A percentile compares a stretch with the other conserved stretches of the same genome.
Conservation (phyloP, 148 eudicot species). For the Rhododendron williamsianum region DNA sequence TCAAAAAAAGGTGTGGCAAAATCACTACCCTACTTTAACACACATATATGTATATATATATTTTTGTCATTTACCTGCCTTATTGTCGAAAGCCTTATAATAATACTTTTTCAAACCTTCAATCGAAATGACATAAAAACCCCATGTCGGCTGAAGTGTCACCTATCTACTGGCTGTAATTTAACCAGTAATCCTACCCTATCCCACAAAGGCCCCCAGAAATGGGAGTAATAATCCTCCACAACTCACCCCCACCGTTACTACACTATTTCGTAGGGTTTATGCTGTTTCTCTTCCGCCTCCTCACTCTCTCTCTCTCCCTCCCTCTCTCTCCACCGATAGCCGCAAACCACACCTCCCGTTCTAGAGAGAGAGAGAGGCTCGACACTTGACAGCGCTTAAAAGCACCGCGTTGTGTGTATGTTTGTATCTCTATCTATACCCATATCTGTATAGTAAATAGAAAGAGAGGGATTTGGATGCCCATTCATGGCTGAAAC, state of each 20-base stretch:
- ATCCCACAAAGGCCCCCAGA: not conserved
- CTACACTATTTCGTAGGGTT: not conserved
- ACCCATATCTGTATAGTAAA: not conserved
- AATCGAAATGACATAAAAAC: not conserved
- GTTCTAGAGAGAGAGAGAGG: not conserved
- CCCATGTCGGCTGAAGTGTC: not conserved
- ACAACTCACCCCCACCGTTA: not conserved
- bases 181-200: not conserved
- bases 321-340: not conserved
- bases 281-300: not conserved
- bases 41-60: too few relatives aligned
- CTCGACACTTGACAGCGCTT: not conserved
- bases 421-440: not conserved
- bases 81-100: too few relatives aligned
- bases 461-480: not conserved
- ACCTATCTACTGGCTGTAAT: not conserved
- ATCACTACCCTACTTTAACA: too few relatives aligned
- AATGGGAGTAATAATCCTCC: not conserved
- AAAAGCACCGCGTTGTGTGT: not conserved
- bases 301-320: not conserved
- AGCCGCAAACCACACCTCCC: not conserved
- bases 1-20: too few relatives aligned
- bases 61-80: too few relatives aligned
- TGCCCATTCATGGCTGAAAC: conserved; percentile 7
- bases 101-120: too few relatives aligned